Evolutionary conservation across 371 early-diverging fungal genomes (phyloP).

Genomic region (Racocetra persica): DNA sequence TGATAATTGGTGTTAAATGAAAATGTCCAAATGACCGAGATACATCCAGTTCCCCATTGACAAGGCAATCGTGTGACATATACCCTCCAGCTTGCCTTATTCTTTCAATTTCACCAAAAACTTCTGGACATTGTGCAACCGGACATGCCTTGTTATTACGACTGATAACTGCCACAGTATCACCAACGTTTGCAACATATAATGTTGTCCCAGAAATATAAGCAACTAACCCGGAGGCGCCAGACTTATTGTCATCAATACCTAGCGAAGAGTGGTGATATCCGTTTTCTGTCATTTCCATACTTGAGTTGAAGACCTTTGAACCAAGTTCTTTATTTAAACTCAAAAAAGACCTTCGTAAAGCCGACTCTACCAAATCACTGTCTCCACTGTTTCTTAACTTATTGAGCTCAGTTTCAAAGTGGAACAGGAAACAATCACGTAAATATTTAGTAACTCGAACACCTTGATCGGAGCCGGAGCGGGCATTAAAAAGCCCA

Average conservation of each 20-base stretch:
- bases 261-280: conserved; percentile 41
- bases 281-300: conserved; percentile 31
- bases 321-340: conserved; percentile 79
- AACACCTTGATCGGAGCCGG: conserved; percentile 62
- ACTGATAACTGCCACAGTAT: conserved; percentile 84
- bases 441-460: conserved; percentile 74
- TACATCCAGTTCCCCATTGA: conserved; percentile 81
- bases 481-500: conserved; percentile 86
- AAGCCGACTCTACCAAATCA: conserved; percentile 66
- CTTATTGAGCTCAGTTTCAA: conserved; percentile 77
- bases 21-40: conserved; percentile 90
- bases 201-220: conserved; percentile 82
- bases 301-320: conserved; percentile 37
- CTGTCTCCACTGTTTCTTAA: conserved; percentile 57
- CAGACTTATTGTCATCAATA: conserved; percentile 62
- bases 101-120: conserved; percentile 76
- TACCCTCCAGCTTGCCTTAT: conserved; percentile 85
- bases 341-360: conserved; percentile 78
- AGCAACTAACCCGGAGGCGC: conserved; percentile 80
- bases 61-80: conserved; percentile 74
- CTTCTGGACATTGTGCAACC: conserved; percentile 79
- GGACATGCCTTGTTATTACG: conserved; percentile 75
- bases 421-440: conserved; percentile 70
- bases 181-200: conserved; percentile 92
- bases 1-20: conserved; percentile 82